These are phyloP conservation scores for Penicillium steckii DNA, from an alignment of 495 filamentous ascomycete species.

Conservation along the genomic window DNA sequence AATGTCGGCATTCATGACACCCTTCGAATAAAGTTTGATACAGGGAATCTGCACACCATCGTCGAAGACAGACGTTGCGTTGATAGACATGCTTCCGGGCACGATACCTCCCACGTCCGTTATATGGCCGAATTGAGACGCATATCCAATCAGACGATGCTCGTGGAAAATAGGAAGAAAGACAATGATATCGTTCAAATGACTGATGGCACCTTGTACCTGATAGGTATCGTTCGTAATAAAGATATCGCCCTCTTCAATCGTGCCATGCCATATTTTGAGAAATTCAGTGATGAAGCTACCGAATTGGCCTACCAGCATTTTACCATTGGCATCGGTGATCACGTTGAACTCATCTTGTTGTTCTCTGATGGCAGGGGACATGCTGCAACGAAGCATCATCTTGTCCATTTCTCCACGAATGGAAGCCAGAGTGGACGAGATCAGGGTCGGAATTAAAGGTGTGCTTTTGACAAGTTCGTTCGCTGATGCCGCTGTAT, in stretches of 20 bases:
- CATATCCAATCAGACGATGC: slow-evolving; percentile 43
- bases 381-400: slow-evolving; percentile 53
- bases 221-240: slow-evolving; percentile 53
- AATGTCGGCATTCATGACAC: slow-evolving; percentile 41
- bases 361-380: slow-evolving; percentile 50
- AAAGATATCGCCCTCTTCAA: slow-evolving; percentile 50
- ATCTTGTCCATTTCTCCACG: slow-evolving; percentile 51
- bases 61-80: slow-evolving; percentile 49
- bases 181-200: slow-evolving; percentile 49
- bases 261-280: slow-evolving; percentile 40
- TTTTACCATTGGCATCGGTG: slow-evolving; percentile 44
- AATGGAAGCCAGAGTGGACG: slow-evolving; percentile 43
- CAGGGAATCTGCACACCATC: slow-evolving; percentile 52
- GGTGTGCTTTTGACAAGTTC: slow-evolving; percentile 37
- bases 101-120: slow-evolving; percentile 52
- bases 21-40: slow-evolving; percentile 45
- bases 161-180: slow-evolving; percentile 47
- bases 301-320: slow-evolving; percentile 53
- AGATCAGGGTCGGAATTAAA: slow-evolving; percentile 38
- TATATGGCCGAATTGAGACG: slow-evolving; percentile 52
- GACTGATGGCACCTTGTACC: slow-evolving; percentile 47
- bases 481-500: slow-evolving; percentile 24
- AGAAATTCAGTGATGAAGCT: slow-evolving; percentile 51
- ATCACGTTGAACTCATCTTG: slow-evolving; percentile 56
- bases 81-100: slow-evolving; percentile 52